phyloP scores from a whole-genome alignment of 768 basidiomycete genomes.

The Trametes cinnabarina region DNA sequence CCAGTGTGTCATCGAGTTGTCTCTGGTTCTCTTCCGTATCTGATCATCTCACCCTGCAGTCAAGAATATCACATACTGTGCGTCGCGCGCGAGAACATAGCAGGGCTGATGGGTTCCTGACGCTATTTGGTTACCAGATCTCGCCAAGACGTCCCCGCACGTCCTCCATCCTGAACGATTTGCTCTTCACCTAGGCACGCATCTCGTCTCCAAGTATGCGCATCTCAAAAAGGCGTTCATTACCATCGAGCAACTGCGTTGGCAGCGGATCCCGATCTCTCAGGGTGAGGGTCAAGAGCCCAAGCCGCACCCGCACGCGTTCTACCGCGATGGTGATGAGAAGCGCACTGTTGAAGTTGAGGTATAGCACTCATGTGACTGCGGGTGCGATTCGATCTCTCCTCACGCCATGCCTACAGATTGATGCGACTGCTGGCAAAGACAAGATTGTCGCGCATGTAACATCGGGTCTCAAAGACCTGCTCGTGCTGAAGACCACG shows the following conservation, averaged over 20 bases:
- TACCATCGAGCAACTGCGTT: conserved; percentile 76
- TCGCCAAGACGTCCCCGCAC: conserved; percentile 88
- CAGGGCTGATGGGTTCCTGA: background rate
- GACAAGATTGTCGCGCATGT: conserved; percentile 61
- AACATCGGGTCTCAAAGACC: conserved; percentile 69
- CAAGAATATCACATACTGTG: conserved; percentile 41
- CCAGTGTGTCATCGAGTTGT: conserved; percentile 50
- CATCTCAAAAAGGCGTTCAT: conserved; percentile 73
- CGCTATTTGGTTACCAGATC: conserved; percentile 41
- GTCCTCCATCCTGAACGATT: conserved; percentile 83
- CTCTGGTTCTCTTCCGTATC: background rate
- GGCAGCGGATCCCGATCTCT: conserved; percentile 68
- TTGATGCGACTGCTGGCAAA: conserved; percentile 66
- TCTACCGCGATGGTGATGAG: conserved; percentile 88
- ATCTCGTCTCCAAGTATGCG: conserved; percentile 76
- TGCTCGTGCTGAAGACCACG: conserved; percentile 87
- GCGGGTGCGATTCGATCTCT: too few species aligned
- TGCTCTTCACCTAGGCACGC: conserved; percentile 81
- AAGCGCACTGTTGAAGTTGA: conserved; percentile 59
- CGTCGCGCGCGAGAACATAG: background rate
- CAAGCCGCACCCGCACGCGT: conserved; percentile 72
- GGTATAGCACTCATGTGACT: conserved; percentile 21
- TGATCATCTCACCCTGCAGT: conserved; percentile 23
- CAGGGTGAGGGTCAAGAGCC: conserved; percentile 28
- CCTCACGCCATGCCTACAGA: conserved; percentile 31